Evolutionary conservation across 805 yeast genomes (phyloP).

Genomic region (Myxozyma vanderwaltii): DNA sequence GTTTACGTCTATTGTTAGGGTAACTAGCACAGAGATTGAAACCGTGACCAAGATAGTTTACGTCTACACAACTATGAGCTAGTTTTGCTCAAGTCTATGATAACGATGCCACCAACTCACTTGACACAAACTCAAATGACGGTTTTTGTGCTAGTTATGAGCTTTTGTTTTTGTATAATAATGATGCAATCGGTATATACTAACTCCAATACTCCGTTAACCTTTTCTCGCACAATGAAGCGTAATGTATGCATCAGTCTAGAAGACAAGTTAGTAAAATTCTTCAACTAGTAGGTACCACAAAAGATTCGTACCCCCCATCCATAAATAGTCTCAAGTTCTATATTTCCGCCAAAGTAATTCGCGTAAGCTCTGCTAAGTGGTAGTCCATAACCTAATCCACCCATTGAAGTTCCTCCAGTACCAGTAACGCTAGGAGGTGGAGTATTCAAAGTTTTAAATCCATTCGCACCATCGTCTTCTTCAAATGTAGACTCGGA

Average conservation of each 20-base stretch:
- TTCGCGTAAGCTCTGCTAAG: slow-evolving; percentile 74
- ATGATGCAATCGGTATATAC: too few relatives aligned
- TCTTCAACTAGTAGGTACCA: not conserved
- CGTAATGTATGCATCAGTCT: slow-evolving; percentile 36
- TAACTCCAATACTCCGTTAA: not conserved
- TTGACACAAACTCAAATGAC: too few relatives aligned
- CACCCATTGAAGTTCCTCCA: slow-evolving; percentile 74
- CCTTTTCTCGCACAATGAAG: slow-evolving; percentile 14
- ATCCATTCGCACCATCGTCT: slow-evolving; percentile 54
- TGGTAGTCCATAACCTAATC: slow-evolving; percentile 96
- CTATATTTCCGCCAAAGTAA: slow-evolving; percentile 69
- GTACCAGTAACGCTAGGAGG: slow-evolving; percentile 55
- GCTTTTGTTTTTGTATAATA: too few relatives aligned
- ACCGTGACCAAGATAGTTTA: not conserved
- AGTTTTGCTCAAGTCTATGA: too few relatives aligned
- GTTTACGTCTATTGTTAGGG: not conserved
- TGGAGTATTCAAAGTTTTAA: slow-evolving; percentile 62
- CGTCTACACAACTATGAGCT: not conserved
- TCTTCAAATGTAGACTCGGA: slow-evolving; percentile 77
- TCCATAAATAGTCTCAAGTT: slow-evolving; percentile 70
- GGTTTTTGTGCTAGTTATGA: too few relatives aligned
- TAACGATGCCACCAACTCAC: too few relatives aligned
- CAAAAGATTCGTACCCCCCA: slow-evolving; percentile 52
- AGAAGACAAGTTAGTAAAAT: slow-evolving; percentile 3
- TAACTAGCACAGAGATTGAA: not conserved